Evolutionary conservation across 805 yeast genomes (phyloP).

Genomic region (Barnettozyma sucrosica): DNA sequence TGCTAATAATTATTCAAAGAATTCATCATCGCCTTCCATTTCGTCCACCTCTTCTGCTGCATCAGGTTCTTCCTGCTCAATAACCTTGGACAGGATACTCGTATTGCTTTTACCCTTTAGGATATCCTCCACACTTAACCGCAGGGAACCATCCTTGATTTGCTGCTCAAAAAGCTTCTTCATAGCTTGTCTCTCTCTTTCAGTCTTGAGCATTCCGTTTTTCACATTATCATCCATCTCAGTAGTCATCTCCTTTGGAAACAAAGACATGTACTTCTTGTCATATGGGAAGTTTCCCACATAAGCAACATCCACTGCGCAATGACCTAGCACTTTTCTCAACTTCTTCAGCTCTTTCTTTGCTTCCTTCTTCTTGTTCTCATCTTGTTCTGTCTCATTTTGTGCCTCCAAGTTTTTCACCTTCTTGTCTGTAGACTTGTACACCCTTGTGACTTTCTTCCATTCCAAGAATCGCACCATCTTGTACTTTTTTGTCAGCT

Average conservation of each 20-base stretch:
- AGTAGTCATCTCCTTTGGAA: slow-evolving; percentile 41
- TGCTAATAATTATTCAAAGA: slow-evolving; percentile 19
- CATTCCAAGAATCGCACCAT: slow-evolving; percentile 90
- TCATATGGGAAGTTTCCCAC: slow-evolving; percentile 71
- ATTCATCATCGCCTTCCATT: slow-evolving; percentile 25
- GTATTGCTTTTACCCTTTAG: slow-evolving; percentile 29
- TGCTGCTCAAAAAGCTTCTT: slow-evolving; percentile 48
- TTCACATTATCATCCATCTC: slow-evolving; percentile 19
- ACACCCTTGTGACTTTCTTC: slow-evolving; percentile 73
- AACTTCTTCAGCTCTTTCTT: slow-evolving; percentile 38
- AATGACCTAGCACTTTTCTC: slow-evolving; percentile 45
- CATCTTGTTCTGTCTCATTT: slow-evolving; percentile 23
- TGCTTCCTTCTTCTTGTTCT: slow-evolving; percentile 30
- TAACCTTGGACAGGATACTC: slow-evolving; percentile 8
- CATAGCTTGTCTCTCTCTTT: slow-evolving; percentile 38
- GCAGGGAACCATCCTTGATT: slow-evolving; percentile 48
- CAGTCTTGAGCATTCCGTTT: slow-evolving; percentile 39
- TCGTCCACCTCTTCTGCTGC: slow-evolving; percentile 23
- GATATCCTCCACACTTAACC: slow-evolving; percentile 47
- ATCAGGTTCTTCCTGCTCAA: slow-evolving; percentile 16
- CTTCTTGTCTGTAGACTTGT: slow-evolving; percentile 42
- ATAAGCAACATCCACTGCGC: slow-evolving; percentile 69
- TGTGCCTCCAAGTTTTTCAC: slow-evolving; percentile 24
- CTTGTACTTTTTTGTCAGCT: slow-evolving; percentile 70
- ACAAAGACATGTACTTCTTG: slow-evolving; percentile 74